Base-by-base conservation (phyloP, 495 filamentous ascomycete genomes). In the Penicillium cosmopolitanum region DNA sequence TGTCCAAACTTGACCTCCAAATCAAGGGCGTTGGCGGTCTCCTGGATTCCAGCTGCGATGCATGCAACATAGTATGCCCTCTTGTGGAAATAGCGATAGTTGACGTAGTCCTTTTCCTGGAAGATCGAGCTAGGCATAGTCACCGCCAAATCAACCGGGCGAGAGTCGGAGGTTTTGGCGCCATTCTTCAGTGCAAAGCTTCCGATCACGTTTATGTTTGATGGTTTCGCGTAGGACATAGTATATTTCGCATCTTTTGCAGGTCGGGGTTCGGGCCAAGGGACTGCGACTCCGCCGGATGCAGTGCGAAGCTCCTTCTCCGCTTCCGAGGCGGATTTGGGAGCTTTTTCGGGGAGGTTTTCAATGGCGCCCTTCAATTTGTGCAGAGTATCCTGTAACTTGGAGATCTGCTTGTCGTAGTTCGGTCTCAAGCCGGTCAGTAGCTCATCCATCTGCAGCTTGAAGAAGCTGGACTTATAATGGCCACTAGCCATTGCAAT, bases 71-170 rank as follows among this genome's bases (percentile, higher is more conserved):
- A 98, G 66, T 92, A 98, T 5, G 95, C 91, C 55, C 94, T 78
- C 70, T 97, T 97, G 74, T 97, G 88, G 66, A 98, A 97, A 72
- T 94, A 98, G 60, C 95, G 84, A 74, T 93, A 83, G 66, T 98
- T 92, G 47, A 93, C 80, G 70, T 93, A 97, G 74, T 98, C 95
- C 71, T 98, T 98, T 52, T 93, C 89, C 67, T 96, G 91, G 60
- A 98, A 91, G 2, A 96, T 77, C 3, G 83, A 75, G 46, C 70
- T 74, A 15, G 96, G 93, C 85, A 98, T 95, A 11, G 85, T 87
- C 7, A 97, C 84, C 16, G 91, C 86, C 79, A 98, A 76, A 76
- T 98, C 95, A 50, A 96, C 80, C 1, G 79, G 77, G 35, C 87
- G 73, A 18, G 70, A 68, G 10, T 80, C 80, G 16, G 84, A 77